These are phyloP conservation scores for Kodamaea sp. DNA, from an alignment of 1,139 yeast species.

Conservation along the genomic window DNA sequence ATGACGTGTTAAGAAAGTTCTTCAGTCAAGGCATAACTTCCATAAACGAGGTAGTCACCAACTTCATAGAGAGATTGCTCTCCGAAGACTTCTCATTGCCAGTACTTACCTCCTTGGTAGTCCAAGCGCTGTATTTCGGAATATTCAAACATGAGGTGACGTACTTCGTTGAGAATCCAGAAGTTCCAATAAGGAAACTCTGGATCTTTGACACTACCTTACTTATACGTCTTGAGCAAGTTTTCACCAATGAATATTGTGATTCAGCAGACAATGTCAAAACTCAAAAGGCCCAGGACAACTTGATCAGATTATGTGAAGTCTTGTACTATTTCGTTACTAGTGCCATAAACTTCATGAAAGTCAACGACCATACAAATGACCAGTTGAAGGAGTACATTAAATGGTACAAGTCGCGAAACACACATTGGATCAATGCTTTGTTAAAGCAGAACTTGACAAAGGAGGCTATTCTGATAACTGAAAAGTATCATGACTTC, in stretches of 20 bases:
- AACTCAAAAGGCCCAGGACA: slow-evolving; percentile 18
- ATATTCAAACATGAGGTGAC: slow-evolving; percentile 45
- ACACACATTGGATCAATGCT: slow-evolving; percentile 53
- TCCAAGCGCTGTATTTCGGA: slow-evolving; percentile 41
- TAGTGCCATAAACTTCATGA: slow-evolving; percentile 41
- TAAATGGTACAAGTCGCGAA: slow-evolving; percentile 36
- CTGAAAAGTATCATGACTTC: slow-evolving; percentile 69
- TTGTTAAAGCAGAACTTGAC: slow-evolving; percentile 49
- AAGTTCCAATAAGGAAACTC: slow-evolving; percentile 23
- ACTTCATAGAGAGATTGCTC: slow-evolving; percentile 29
- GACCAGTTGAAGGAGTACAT: slow-evolving; percentile 31
- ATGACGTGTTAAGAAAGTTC: slow-evolving; percentile 27
- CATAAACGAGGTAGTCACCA: slow-evolving; percentile 38
- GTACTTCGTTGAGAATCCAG: slow-evolving; percentile 26
- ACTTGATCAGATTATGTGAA: slow-evolving; percentile 29
- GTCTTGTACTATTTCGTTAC: slow-evolving; percentile 40
- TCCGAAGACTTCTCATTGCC: slow-evolving; percentile 25
- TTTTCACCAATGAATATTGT: slow-evolving; percentile 23
- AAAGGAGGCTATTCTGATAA: slow-evolving; percentile 58
- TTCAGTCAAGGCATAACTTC: slow-evolving; percentile 31
- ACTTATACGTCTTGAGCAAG: slow-evolving; percentile 33
- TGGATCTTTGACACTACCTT: slow-evolving; percentile 46
- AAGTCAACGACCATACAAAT: slow-evolving; percentile 19
- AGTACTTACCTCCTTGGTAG: slow-evolving; percentile 30
- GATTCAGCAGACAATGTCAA: slow-evolving; percentile 9